Base-by-base conservation (phyloP, 78 protist species). In the Mastigamoeba balamuthi region DNA sequence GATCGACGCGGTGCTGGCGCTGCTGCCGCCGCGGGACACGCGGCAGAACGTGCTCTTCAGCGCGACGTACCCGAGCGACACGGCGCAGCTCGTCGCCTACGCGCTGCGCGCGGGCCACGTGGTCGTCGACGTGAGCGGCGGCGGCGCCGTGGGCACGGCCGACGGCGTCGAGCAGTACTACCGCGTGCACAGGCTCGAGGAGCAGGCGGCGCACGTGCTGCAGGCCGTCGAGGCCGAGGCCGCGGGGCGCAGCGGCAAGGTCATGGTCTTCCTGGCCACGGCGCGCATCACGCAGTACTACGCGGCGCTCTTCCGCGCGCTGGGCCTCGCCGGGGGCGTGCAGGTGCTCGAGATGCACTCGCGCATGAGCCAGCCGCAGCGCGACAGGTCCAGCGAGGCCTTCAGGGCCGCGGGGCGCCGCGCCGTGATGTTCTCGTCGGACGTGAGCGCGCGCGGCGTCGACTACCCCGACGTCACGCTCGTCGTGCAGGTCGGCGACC, bases 21-120 rank as follows among this genome's bases (percentile, higher is more conserved):
- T 73, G 35, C 81, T 70, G 6, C 69, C 44, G 36, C 29, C 68
- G 8, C 1, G 0, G 4, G 48, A 33, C 1, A n/a, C 30, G 33
- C 48, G 90, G 17, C 92, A 84, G 72, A 84, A 88, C 36, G 73
- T 89, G 63, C 75, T 88, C 40, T 86, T 76, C 72, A 68, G 88
- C 4, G 88, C 88, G 3, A 86, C 91, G 4, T 65, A 37, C 71
- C 76, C 84, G 3, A 53, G 41, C 4, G 10, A 39, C 41, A 5
- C 41, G 10, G 4, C 41, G 41, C 41, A 2, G 4, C 4, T 4
- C 4, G 41, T 4, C 41, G 4, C 41, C 10, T 39, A 5, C n/a
- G 77, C 77, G 35, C 40, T 74, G 17, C 23, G 69, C 6, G n/a
- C 7, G 36, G 8, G 53, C 42, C 36, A 74, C 53, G 66, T 1